Evolutionary conservation across 495 filamentous ascomycete species (phyloP), one percentile per base, ranked within the genome.

Genomic region (Letharia lupina): DNA sequence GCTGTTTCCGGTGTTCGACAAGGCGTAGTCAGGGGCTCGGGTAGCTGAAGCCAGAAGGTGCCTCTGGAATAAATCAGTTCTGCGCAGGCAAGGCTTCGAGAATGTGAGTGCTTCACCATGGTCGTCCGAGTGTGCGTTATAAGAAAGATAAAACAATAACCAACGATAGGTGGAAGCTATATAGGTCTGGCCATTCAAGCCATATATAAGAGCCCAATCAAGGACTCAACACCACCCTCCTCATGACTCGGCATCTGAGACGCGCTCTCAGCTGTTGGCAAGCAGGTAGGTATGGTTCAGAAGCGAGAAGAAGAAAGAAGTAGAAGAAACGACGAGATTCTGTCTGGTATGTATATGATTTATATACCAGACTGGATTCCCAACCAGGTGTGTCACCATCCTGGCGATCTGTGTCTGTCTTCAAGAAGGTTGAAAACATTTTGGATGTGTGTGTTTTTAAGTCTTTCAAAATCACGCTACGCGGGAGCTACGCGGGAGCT

Each of bases 401-500:
- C 50, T 31, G 50, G 4, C 28, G 3, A 4, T 33, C 15, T 23
- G 13, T 12, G 2, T 15, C 2, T 31, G 12, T 54, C 18, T 31
- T 5, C 28, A 33, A 54, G 50, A 54, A 54, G 28, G 12, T 12
- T 15, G 12, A 1, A 11, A 31, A 2, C 11, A 47, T 54, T 54
- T 31, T 54, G 50, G 12, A 31, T 5, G 4, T 11, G 28, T 12
- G 10, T 13, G 2, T 50, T 12, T 54, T 54, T 33, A 54, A 16
- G 12, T 5, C n/a, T 20, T 33, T 15, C 23, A 15, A 8, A 33
- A 15, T 54, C 50, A 54, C 50, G 50, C 28, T 31, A 54, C 4
- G 50, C 50, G 50, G 50, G 50, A 54, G 50, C 48, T 50, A 54
- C 4, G 50, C 50, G 50, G 50, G 50, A 54, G 50, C 48, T 50